phyloP scores from a whole-genome alignment of 768 basidiomycete genomes.

The Hygrocybe coccinea region DNA sequence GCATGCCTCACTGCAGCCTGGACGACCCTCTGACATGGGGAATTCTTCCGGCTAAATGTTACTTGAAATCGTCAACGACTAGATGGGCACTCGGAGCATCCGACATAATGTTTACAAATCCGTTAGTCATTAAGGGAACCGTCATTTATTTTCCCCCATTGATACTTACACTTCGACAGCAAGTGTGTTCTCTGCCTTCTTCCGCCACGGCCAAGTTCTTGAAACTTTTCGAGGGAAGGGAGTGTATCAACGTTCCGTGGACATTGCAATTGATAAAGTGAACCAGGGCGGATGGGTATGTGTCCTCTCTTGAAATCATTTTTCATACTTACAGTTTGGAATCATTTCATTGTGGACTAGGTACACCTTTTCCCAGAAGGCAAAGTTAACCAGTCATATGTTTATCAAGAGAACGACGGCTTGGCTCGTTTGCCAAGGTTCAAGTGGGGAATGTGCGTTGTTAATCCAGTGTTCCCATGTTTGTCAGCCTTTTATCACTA shows the following conservation, averaged over 20 bases:
- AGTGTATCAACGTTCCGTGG: constrained; percentile 81
- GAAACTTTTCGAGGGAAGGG: constrained; percentile 91
- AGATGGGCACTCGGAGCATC: constrained; percentile 92
- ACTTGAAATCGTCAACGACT: constrained; percentile 53
- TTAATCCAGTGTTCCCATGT: background rate
- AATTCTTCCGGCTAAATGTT: constrained; percentile 61
- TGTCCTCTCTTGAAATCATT: constrained; percentile 11
- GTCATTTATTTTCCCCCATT: constrained; percentile 6
- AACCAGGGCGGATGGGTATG: constrained; percentile 83
- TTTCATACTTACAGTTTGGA: background rate
- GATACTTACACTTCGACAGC: constrained; percentile 23
- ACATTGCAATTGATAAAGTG: constrained; percentile 75
- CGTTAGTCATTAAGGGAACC: constrained; percentile 42
- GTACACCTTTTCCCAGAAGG: constrained; percentile 91
- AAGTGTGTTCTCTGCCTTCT: constrained; percentile 80
- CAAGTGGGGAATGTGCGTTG: constrained; percentile 92
- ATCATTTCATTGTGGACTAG: constrained; percentile 36
- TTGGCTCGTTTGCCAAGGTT: constrained; percentile 60
- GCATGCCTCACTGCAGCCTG: constrained; percentile 41
- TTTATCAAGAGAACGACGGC: constrained; percentile 43
- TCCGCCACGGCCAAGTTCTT: constrained; percentile 82
- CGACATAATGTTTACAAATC: constrained; percentile 93
- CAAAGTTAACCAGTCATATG: constrained; percentile 71
- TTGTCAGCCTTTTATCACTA: constrained; percentile 5
- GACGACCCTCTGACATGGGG: constrained; percentile 91